Evolutionary conservation across 352 stramenopile genomes (phyloP).

Genomic region (Peronospora destructor): DNA sequence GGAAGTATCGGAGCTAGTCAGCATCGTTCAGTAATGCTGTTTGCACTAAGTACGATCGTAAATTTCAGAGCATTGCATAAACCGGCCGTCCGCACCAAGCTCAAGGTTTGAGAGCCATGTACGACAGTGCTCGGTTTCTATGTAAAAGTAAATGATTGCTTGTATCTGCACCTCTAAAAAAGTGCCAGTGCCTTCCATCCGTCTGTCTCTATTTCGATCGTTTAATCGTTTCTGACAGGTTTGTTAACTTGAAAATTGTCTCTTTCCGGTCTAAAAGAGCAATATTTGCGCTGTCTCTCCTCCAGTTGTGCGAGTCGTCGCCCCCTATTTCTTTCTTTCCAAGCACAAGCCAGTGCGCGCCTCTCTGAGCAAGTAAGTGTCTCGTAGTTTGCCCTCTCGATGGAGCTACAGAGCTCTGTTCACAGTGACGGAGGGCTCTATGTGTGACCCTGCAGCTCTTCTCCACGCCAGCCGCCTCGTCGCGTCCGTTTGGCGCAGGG

Average conservation of each 20-base stretch:
- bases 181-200: too few relatives aligned
- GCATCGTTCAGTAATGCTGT: too few relatives aligned
- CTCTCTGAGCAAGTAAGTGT: constrained; percentile 27
- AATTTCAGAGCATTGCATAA: too few relatives aligned
- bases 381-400: background rate
- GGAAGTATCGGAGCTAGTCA: too few relatives aligned
- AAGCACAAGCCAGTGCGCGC: constrained; percentile 30
- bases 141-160: too few relatives aligned
- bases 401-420: background rate
- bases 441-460: constrained; percentile 9
- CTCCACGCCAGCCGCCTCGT: background rate
- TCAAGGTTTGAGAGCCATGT: too few relatives aligned
- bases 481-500: background rate
- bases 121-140: too few relatives aligned
- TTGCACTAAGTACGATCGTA: too few relatives aligned
- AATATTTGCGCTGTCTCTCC: constrained; percentile 23
- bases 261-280: constrained; percentile 21
- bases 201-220: too few relatives aligned
- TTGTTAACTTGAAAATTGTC: constrained; percentile 8
- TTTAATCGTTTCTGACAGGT: background rate
- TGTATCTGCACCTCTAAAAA: too few relatives aligned
- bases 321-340: constrained; percentile 35
- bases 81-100: too few relatives aligned
- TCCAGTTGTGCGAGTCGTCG: constrained; percentile 28
- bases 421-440: background rate